Evolutionary conservation across 768 basidiomycete species (phyloP).

Genomic region (Leccinum imitatum): DNA sequence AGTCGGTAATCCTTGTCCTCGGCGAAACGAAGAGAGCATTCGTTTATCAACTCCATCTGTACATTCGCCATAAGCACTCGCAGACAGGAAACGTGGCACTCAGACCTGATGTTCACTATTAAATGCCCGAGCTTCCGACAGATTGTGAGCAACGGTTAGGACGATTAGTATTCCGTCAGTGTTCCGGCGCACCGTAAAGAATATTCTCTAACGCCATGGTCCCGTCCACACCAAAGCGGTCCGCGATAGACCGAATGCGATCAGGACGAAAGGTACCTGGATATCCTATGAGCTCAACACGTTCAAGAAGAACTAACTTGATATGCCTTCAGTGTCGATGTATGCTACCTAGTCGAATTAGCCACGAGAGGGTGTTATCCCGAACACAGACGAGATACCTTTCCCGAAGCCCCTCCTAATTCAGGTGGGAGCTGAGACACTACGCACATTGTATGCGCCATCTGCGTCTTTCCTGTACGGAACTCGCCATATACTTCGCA

Average conservation of each 20-base stretch:
- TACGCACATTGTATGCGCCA: slow-evolving; percentile 94
- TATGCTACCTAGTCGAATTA: slow-evolving; percentile 67
- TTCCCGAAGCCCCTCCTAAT: slow-evolving; percentile 88
- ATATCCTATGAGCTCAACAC: slow-evolving; percentile 22
- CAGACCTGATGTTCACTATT: slow-evolving; percentile 89
- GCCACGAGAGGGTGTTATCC: slow-evolving; percentile 3
- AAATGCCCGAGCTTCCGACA: slow-evolving; percentile 69
- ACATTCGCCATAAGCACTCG: slow-evolving; percentile 6
- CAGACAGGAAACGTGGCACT: not conserved
- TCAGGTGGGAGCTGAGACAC: slow-evolving; percentile 86
- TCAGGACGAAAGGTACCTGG: slow-evolving; percentile 96
- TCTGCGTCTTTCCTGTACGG: slow-evolving; percentile 93
- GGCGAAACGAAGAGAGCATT: slow-evolving; percentile 83
- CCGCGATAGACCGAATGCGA: slow-evolving; percentile 86
- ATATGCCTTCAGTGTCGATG: slow-evolving; percentile 80
- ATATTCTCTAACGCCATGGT: slow-evolving; percentile 87
- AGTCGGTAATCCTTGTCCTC: slow-evolving; percentile 85
- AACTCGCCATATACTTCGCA: slow-evolving; percentile 89
- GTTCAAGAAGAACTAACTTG: not conserved
- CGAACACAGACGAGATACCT: slow-evolving; percentile 42
- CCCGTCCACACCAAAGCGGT: slow-evolving; percentile 91
- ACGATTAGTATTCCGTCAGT: not conserved
- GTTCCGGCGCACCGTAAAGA: slow-evolving; percentile 63
- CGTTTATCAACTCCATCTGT: slow-evolving; percentile 90
- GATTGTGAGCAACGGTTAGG: slow-evolving; percentile 8